These are phyloP conservation scores for Paulownia fortunei DNA, from an alignment of 257 asterid species.

Conservation along the genomic window DNA sequence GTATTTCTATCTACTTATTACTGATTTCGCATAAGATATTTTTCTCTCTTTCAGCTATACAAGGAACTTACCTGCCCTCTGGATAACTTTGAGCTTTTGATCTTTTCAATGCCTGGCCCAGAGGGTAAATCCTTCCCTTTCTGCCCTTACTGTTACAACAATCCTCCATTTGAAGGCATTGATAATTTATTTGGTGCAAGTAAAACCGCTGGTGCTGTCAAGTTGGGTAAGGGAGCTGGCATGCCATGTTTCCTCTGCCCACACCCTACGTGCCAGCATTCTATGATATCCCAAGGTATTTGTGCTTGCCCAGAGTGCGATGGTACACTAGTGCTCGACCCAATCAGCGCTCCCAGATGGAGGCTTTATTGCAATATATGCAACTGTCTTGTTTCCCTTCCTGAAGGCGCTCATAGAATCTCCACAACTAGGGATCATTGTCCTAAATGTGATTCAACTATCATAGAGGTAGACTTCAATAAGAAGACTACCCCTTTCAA, in stretches of 20 bases:
- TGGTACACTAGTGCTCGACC: conserved; percentile 89
- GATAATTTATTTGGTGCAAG: conserved; percentile 63
- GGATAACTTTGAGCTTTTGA: conserved; percentile 87
- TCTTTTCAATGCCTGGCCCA: conserved; percentile 80
- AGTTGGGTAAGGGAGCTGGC: conserved; percentile 82
- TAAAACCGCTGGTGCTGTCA: conserved; percentile 51
- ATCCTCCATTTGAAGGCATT: conserved; percentile 87
- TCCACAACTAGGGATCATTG: conserved; percentile 73
- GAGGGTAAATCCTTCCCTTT: conserved; percentile 86
- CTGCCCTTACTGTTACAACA: conserved; percentile 91
- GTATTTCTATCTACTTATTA: neutral
- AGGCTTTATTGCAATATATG: conserved; percentile 86
- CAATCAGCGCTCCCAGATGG: conserved; percentile 91
- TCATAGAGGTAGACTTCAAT: conserved; percentile 87
- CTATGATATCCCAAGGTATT: conserved; percentile 83
- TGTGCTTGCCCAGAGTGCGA: conserved; percentile 96
- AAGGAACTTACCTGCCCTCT: conserved; percentile 94
- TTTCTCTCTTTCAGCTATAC: conserved; percentile 64
- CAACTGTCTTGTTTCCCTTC: conserved; percentile 84
- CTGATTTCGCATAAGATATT: neutral
- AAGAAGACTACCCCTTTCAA: conserved; percentile 86
- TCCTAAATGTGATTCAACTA: conserved; percentile 81
- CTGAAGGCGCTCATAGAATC: conserved; percentile 90
- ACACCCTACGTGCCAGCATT: conserved; percentile 86
- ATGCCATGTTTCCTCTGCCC: conserved; percentile 98